phyloP scores from a whole-genome alignment of 164 flowering plant genomes.

The Brasenia schreberi region DNA sequence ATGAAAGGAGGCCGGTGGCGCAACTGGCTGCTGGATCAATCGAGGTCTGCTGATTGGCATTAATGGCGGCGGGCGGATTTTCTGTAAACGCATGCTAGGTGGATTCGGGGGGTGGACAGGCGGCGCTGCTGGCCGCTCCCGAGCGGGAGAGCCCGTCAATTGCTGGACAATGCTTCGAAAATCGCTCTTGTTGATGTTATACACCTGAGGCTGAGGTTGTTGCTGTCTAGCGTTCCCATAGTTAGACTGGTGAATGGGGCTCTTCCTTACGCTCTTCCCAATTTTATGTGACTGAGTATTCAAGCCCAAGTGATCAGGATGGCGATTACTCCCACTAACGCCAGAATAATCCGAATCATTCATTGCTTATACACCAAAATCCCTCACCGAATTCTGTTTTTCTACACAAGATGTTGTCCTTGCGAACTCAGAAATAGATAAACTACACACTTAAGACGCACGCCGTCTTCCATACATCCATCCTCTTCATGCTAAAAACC shows the following conservation, averaged over 20 bases:
- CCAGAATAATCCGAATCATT: constrained; percentile 29
- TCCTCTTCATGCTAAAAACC: neutral
- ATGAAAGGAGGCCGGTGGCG: neutral
- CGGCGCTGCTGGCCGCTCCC: constrained; percentile 27
- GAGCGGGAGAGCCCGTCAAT: constrained; percentile 85
- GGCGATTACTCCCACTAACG: constrained; percentile 16
- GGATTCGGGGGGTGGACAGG: constrained; percentile 44
- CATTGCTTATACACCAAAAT: constrained; percentile 15
- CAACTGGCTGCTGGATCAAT: neutral
- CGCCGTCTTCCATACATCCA: neutral
- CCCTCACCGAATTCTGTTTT: neutral
- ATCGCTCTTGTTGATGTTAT: constrained; percentile 91
- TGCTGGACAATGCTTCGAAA: constrained; percentile 83
- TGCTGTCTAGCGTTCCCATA: constrained; percentile 34
- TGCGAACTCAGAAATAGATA: neutral
- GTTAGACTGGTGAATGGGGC: constrained; percentile 83
- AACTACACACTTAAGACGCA: neutral
- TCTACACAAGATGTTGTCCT: neutral
- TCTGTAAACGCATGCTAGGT: constrained; percentile 59
- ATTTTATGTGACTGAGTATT: constrained; percentile 32
- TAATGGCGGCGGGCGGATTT: constrained; percentile 79
- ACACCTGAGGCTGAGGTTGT: constrained; percentile 88
- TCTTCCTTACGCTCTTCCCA: constrained; percentile 77
- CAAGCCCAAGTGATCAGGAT: constrained; percentile 70
- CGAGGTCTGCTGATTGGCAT: constrained; percentile 36